Base-by-base conservation (phyloP, 257 asterid genomes). In the Nicotiana knightiana region DNA sequence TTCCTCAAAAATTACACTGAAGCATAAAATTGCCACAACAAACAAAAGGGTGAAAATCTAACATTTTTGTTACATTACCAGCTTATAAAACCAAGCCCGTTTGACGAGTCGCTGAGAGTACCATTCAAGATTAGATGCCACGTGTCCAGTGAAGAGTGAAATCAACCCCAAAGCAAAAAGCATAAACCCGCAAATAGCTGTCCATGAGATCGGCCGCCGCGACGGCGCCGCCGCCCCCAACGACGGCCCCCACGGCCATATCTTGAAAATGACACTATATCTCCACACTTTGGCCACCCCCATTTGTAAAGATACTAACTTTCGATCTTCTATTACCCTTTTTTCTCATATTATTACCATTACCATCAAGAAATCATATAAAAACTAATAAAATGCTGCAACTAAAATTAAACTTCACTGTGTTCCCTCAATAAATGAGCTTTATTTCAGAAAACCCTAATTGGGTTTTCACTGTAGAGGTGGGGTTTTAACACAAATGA, bases 121-220 rank as follows among this genome's bases (percentile, higher is more conserved):
- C 98, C 93, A 91, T 87, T 96, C 99, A 61, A 94, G 91, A 93
- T 93, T 91, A 84, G 99, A 91, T 32, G 94, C 98, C 85, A 96
- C 91, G 85, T 96, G 99, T 46, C 99, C 99, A 46, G 99, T 93
- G 85, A 96, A 91, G 58, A 96, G 95, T 5, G 99, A 96, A 83
- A 96, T 92, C 83, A 96, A 91, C 6, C 98, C 99, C 9, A 96
- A 90, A 10, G 86, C 91, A 76, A 96, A 96, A 63, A 96, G 93
- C 91, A 94, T 76, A 53, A 87, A 81, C 70, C 98, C 98, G 67
- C 99, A 96, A 43, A 94, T 87, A 83, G 82, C 88, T 82, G 99
- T 90, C 97, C 97, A 93, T 71, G 98, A 92, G 90, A 92, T 88
- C 84, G 86, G 88, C 84, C 88, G 88, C 88, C 91, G 82, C 70